Percentiles rank a stretch among this genome's conserved stretches.
phyloP scores from a whole-genome alignment of 2,329 filamentous ascomycete species.

The Ampelomyces quisqualis region DNA sequence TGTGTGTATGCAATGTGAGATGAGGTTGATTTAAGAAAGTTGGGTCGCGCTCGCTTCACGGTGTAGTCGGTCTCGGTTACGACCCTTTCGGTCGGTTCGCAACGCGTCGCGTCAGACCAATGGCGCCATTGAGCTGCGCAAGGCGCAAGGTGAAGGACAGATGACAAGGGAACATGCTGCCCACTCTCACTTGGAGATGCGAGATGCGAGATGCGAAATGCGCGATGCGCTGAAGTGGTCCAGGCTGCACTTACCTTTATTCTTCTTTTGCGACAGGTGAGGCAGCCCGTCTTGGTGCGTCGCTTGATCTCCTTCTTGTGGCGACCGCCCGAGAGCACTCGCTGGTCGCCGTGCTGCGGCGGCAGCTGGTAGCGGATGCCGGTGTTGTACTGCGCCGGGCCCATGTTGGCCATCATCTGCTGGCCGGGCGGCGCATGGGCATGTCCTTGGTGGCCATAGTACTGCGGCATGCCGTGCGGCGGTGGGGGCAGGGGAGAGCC shows the following conservation, averaged over 20 bases:
- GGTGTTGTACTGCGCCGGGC: conserved; percentile 49
- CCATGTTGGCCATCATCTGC: conserved; percentile 54
- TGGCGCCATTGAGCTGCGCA: conserved; percentile 27
- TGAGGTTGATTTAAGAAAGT: conserved; percentile 35
- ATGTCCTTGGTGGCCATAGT: conserved; percentile 50
- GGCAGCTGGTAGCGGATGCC: conserved; percentile 58
- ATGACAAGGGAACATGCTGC: too few relatives aligned
- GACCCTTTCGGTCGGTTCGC: conserved; percentile 20
- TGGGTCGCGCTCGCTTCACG: conserved; percentile 38
- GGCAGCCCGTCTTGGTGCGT: conserved; percentile 71
- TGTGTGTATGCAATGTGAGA: conserved; percentile 13
- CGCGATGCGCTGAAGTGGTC: background rate
- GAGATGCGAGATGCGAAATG: background rate
- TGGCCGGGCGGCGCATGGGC: conserved; percentile 46
- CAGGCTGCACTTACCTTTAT: conserved; percentile 62
- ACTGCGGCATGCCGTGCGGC: conserved; percentile 53
- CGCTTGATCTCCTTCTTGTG: conserved; percentile 75
- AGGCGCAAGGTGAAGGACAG: background rate
- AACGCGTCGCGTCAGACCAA: conserved; percentile 29
- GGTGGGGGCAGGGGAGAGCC: conserved; percentile 57
- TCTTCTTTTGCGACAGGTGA: conserved; percentile 59
- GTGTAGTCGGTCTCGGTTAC: conserved; percentile 37
- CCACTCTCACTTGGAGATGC: background rate
- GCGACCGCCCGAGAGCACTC: conserved; percentile 61
- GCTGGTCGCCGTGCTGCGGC: conserved; percentile 49